Evolutionary conservation across 441 rosid genomes (phyloP).

Genomic region (Monsonia emarginata): DNA sequence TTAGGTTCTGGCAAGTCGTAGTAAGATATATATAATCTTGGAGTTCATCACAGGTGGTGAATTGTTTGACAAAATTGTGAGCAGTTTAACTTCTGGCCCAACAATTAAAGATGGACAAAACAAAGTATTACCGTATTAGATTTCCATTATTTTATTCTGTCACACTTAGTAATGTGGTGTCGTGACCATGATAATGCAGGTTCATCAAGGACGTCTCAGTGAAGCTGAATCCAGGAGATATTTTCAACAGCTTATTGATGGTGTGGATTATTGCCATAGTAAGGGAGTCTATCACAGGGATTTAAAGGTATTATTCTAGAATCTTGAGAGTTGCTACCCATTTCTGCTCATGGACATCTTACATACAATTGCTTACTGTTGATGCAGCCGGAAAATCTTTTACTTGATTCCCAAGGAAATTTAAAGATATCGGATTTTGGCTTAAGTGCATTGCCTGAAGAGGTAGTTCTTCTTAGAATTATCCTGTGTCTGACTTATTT

Average conservation of each 20-base stretch:
- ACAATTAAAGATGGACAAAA: background rate
- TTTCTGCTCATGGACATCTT: slow-evolving; percentile 16
- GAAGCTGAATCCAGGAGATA: slow-evolving; percentile 80
- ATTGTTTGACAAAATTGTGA: slow-evolving; percentile 91
- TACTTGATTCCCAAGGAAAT: slow-evolving; percentile 82
- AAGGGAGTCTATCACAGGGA: slow-evolving; percentile 93
- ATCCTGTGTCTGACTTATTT: slow-evolving; percentile 1
- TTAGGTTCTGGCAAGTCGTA: slow-evolving; percentile 83
- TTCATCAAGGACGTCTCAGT: slow-evolving; percentile 75
- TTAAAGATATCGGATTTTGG: slow-evolving; percentile 94
- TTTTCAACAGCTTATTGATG: slow-evolving; percentile 91
- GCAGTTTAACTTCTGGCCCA: slow-evolving; percentile 24
- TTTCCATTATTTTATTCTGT: slow-evolving; percentile 1
- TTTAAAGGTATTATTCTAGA: slow-evolving; percentile 46
- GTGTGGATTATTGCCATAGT: slow-evolving; percentile 84
- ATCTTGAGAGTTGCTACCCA: slow-evolving; percentile 5
- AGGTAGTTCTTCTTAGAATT: slow-evolving; percentile 33
- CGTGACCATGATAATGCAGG: slow-evolving; percentile 30
- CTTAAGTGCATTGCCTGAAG: slow-evolving; percentile 76
- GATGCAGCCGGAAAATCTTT: slow-evolving; percentile 82
- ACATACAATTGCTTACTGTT: slow-evolving; percentile 11
- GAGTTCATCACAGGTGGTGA: slow-evolving; percentile 97
- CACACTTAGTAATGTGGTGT: background rate
- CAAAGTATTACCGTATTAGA: background rate
- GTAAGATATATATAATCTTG: slow-evolving; percentile 79